These are phyloP conservation scores for Ceratobasidium sp. DNA, from an alignment of 1,284 basidiomycete species.

Conservation along the genomic window DNA sequence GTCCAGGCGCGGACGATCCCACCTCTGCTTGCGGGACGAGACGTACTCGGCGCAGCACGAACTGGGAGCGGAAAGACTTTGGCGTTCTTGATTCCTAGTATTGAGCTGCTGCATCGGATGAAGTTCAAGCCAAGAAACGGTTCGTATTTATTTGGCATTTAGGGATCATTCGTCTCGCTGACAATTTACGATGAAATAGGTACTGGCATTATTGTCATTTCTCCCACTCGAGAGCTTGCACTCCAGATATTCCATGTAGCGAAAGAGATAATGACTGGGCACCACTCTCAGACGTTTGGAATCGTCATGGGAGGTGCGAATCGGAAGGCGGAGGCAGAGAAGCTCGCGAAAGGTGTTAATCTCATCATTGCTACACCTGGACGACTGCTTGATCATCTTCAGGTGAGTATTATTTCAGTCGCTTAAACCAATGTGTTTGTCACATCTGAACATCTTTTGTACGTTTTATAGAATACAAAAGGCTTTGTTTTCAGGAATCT, in stretches of 20 bases:
- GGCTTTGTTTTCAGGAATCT: constrained; percentile 97
- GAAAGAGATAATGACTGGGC: constrained; percentile 89
- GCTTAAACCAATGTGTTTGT: neutral
- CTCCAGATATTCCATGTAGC: constrained; percentile 99
- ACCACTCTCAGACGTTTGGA: constrained; percentile 97
- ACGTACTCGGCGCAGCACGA: constrained; percentile 95
- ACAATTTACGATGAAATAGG: constrained; percentile 64
- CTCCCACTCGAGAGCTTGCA: constrained; percentile 96
- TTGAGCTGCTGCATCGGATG: constrained; percentile 92
- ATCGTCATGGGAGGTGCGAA: constrained; percentile 99
- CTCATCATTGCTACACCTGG: constrained; percentile 95
- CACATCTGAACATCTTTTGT: neutral
- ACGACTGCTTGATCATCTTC: constrained; percentile 91
- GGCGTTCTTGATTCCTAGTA: constrained; percentile 94
- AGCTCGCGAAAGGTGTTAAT: constrained; percentile 96
- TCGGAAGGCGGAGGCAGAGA: constrained; percentile 94
- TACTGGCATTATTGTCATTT: constrained; percentile 95
- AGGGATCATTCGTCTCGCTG: neutral
- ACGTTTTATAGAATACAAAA: constrained; percentile 82
- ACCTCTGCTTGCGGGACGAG: constrained; percentile 94
- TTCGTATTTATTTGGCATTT: constrained; percentile 57
- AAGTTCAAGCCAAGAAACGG: constrained; percentile 99
- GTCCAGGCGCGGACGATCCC: constrained; percentile 97
- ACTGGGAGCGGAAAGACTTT: constrained; percentile 99
- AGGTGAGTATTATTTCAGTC: constrained; percentile 73